These are phyloP conservation scores for Arachnopeziza araneosa DNA, from an alignment of 2,329 filamentous ascomycete genomes.

Conservation along the genomic window DNA sequence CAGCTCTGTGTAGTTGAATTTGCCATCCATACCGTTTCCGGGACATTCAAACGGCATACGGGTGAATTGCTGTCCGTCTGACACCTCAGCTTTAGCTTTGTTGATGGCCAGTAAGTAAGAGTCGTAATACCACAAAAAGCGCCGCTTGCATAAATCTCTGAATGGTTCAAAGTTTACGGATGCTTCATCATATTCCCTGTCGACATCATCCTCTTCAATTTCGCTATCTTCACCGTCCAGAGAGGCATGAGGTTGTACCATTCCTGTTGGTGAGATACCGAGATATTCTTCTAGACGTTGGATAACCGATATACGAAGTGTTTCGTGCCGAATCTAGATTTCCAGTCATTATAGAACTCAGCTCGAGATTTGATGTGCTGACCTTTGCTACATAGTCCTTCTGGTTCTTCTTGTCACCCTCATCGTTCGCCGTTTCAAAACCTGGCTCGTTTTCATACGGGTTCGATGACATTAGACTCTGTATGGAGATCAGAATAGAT, in stretches of 20 bases:
- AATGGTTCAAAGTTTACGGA: conserved; percentile 72
- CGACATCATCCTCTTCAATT: conserved; percentile 45
- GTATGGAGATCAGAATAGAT: conserved; percentile 90
- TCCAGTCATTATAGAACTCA: neutral
- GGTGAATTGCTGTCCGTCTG: conserved; percentile 60
- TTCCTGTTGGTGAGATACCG: conserved; percentile 50
- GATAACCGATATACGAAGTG: conserved; percentile 78
- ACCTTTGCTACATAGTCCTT: conserved; percentile 76
- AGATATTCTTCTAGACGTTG: conserved; percentile 78
- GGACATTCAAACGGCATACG: conserved; percentile 81
- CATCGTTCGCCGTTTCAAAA: conserved; percentile 69
- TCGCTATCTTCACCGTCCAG: conserved; percentile 36
- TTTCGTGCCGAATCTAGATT: conserved; percentile 80
- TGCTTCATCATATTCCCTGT: conserved; percentile 38
- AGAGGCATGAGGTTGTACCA: conserved; percentile 32
- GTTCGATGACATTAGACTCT: conserved; percentile 89
- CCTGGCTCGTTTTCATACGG: conserved; percentile 97
- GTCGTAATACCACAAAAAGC: conserved; percentile 95
- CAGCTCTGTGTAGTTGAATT: conserved; percentile 74
- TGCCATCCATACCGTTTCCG: conserved; percentile 79
- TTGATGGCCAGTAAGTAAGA: conserved; percentile 71
- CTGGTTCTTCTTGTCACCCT: conserved; percentile 67
- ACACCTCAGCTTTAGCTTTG: conserved; percentile 57
- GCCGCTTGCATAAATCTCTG: conserved; percentile 80
- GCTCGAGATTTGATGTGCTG: neutral